Conservation (phyloP, 768 basidiomycete genomes). For the Podaxis pistillaris region DNA sequence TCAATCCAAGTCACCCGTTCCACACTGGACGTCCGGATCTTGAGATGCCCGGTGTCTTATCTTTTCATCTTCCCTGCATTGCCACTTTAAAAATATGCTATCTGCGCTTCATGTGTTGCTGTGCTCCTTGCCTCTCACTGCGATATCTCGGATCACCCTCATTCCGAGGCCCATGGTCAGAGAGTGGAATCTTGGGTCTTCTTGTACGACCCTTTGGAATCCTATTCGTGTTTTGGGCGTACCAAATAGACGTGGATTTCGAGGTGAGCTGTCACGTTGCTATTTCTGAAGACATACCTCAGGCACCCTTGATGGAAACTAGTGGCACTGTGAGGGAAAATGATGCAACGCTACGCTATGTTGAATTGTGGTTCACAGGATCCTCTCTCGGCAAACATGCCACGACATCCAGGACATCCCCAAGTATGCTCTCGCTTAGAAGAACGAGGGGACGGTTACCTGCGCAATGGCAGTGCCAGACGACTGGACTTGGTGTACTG, state of each 20-base stretch:
- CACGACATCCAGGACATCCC: too few relatives aligned
- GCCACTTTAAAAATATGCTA: too few relatives aligned
- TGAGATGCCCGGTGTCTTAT: too few relatives aligned
- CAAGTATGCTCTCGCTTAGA: too few relatives aligned
- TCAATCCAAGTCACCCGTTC: too few relatives aligned
- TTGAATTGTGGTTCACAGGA: not conserved
- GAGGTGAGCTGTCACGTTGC: not conserved
- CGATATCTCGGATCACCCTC: not conserved
- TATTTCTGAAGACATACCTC: not conserved
- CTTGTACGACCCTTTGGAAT: not conserved
- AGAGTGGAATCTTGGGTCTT: constrained; percentile 1
- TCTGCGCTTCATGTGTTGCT: too few relatives aligned
- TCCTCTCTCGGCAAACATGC: not conserved
- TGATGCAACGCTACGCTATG: not conserved
- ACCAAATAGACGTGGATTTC: not conserved
- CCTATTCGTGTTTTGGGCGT: not conserved
- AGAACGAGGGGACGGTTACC: too few relatives aligned
- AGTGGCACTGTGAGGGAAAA: not conserved
- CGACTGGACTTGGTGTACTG: not conserved
- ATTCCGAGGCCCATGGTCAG: not conserved
- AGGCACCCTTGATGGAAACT: not conserved
- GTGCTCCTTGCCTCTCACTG: not conserved
- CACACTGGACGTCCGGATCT: too few relatives aligned
- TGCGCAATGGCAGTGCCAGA: not conserved
- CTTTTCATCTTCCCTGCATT: too few relatives aligned